Evolutionary conservation across 2,329 filamentous ascomycete species (phyloP).

Genomic region (Colletotrichum sp.): DNA sequence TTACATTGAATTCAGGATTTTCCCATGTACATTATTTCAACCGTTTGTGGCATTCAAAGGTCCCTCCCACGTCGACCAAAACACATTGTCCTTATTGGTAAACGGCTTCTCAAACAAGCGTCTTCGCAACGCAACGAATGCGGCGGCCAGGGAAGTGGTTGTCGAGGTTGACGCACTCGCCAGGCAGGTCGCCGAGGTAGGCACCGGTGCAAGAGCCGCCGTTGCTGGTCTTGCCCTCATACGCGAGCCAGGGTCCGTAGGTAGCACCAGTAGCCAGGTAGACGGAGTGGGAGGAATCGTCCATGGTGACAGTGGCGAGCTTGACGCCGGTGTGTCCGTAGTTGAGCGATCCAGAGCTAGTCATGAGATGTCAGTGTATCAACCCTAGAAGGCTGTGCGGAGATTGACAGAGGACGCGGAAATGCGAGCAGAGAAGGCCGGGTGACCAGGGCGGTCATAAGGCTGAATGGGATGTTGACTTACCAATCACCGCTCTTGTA

Average conservation of each 20-base stretch:
- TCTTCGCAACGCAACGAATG: not conserved
- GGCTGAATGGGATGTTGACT: not conserved
- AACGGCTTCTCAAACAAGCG: not conserved
- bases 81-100: too few species aligned
- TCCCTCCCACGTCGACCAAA: too few species aligned
- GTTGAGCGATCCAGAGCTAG: not conserved
- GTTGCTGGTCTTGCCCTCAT: not conserved
- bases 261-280: not conserved
- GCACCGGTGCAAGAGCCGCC: not conserved
- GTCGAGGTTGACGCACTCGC: not conserved
- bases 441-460: not conserved
- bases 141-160: not conserved
- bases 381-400: not conserved
- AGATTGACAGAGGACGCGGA: not conserved
- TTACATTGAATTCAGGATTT: not conserved
- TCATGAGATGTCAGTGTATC: rapidly evolving
- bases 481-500: not conserved
- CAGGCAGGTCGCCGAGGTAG: not conserved
- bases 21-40: not conserved
- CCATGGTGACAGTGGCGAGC: not conserved
- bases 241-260: not conserved
- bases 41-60: too few species aligned
- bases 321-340: not conserved
- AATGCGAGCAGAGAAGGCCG: not conserved
- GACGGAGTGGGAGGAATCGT: not conserved